A percentile compares a stretch with the other conserved stretches of the same genome.
These are phyloP conservation scores for Ulota crispa DNA, from an alignment of 225 moss, liverwort and hornwort genomes.

Conservation along the genomic window DNA sequence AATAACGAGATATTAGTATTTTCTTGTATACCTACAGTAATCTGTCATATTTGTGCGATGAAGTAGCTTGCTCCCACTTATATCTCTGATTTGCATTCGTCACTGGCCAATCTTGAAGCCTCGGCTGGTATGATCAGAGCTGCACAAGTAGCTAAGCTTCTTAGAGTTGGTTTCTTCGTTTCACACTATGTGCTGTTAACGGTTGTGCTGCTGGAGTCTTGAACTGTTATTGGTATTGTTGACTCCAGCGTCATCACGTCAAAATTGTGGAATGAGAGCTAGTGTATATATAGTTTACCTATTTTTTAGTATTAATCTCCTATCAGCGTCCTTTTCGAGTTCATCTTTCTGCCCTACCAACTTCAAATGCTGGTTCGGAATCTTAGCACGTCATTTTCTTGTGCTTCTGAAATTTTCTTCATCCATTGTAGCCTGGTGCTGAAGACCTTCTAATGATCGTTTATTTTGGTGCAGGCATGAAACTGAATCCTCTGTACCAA, in stretches of 20 bases:
- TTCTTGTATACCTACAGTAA: neutral
- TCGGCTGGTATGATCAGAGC: neutral
- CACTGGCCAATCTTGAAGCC: neutral
- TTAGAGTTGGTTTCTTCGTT: neutral
- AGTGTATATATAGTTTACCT: neutral
- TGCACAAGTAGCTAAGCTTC: neutral
- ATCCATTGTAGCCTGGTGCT: neutral
- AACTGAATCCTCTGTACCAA: conserved; percentile 31
- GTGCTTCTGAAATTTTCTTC: conserved; percentile 7
- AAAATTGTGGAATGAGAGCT: neutral
- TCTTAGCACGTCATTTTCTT: neutral
- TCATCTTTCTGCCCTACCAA: neutral
- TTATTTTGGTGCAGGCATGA: conserved; percentile 44
- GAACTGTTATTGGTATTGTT: neutral
- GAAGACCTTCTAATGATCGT: conserved; percentile 15
- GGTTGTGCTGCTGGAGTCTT: neutral
- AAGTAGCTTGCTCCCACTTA: neutral
- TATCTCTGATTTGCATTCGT: neutral
- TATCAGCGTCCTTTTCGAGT: neutral
- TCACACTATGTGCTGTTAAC: neutral
- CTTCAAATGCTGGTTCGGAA: neutral
- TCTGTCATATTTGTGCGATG: neutral
- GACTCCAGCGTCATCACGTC: neutral
- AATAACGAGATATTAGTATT: neutral
- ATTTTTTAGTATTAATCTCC: neutral